Conservation (phyloP, 208 protist genomes). For the Leishmania gerbilli region DNA sequence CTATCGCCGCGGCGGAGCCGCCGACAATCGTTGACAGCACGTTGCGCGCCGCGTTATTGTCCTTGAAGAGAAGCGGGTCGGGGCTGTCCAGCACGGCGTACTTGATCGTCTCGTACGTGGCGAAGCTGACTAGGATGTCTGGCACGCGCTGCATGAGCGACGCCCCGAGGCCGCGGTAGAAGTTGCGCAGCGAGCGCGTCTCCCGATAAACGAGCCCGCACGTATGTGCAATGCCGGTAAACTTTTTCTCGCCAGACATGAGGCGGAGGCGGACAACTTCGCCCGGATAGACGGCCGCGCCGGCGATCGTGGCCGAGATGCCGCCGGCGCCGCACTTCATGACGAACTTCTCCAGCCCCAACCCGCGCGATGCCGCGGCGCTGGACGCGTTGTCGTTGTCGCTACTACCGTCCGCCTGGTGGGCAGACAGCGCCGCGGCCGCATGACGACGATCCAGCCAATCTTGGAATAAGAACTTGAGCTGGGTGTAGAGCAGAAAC, state of each 20-base stretch:
- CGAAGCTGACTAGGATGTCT: conserved; percentile 87
- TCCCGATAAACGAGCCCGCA: conserved; percentile 67
- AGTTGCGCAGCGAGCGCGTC: conserved; percentile 78
- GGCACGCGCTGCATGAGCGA: conserved; percentile 87
- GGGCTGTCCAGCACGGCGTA: conserved; percentile 67
- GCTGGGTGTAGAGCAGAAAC: conserved; percentile 76
- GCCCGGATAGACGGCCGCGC: conserved; percentile 80
- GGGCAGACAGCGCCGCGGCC: neutral
- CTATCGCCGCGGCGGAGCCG: conserved; percentile 63
- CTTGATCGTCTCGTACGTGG: conserved; percentile 90
- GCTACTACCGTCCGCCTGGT: conserved; percentile 1
- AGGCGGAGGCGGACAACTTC: conserved; percentile 90
- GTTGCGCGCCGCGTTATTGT: conserved; percentile 43
- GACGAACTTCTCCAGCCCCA: conserved; percentile 65
- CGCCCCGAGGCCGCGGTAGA: conserved; percentile 85
- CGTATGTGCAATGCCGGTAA: conserved; percentile 66
- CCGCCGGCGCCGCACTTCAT: conserved; percentile 90
- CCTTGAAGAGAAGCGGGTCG: conserved; percentile 44
- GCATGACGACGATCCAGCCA: conserved; percentile 34
- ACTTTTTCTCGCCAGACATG: conserved; percentile 82
- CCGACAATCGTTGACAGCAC: conserved; percentile 69
- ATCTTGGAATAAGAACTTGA: conserved; percentile 86
- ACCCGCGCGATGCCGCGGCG: neutral
- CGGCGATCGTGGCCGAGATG: conserved; percentile 78
- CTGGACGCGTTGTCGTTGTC: conserved; percentile 16